phyloP scores from a whole-genome alignment of 345 rosid species.

The Cardiospermum halicacabum region DNA sequence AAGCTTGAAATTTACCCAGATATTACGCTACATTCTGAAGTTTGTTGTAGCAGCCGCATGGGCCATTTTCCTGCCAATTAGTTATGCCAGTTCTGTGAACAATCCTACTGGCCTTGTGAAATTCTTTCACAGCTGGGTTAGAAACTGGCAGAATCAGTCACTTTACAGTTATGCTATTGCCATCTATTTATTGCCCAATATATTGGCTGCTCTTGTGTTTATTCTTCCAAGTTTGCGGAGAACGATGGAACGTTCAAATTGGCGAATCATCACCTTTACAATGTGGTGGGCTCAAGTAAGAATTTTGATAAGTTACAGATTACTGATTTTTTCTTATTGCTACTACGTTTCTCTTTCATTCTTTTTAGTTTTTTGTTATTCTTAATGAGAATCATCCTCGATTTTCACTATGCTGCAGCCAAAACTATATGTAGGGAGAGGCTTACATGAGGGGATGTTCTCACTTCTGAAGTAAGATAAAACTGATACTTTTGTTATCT shows the following conservation, averaged over 20 bases:
- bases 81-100: conserved; percentile 65
- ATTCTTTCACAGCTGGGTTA: conserved; percentile 59
- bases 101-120: conserved; percentile 75
- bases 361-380: background rate
- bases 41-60: conserved; percentile 74
- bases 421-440: conserved; percentile 89
- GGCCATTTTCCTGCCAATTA: conserved; percentile 77
- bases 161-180: conserved; percentile 71
- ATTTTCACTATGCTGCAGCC: conserved; percentile 47
- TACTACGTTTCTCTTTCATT: background rate
- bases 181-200: conserved; percentile 72
- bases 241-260: conserved; percentile 82
- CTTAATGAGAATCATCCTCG: conserved; percentile 6
- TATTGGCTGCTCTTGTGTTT: conserved; percentile 67
- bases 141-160: conserved; percentile 55
- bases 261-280: conserved; percentile 58
- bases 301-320: conserved; percentile 6
- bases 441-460: conserved; percentile 88
- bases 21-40: conserved; percentile 72
- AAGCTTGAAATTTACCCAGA: conserved; percentile 70
- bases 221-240: conserved; percentile 71
- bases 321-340: background rate
- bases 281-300: conserved; percentile 99
- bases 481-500: conserved; percentile 11
- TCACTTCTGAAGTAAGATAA: conserved; percentile 84